These are phyloP conservation scores for Lactuca sativa DNA, from an alignment of 129 eudicot species.

Conservation along the genomic window DNA sequence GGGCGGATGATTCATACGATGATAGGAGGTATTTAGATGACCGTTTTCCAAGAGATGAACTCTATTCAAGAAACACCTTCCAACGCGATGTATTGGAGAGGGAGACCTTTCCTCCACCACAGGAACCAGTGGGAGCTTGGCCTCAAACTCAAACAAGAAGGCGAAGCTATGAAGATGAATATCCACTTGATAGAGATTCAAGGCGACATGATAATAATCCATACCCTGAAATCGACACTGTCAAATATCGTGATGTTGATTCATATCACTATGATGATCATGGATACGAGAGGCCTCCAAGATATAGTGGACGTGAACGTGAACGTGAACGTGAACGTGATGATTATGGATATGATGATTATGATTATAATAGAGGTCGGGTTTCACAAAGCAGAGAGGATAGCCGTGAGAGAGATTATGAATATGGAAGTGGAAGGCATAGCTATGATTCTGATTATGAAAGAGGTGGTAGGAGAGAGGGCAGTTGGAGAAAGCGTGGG, in stretches of 20 bases:
- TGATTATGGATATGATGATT: constrained; percentile 78
- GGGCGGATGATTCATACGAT: constrained; percentile 79
- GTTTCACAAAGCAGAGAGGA: constrained; percentile 58
- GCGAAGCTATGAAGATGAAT: constrained; percentile 78
- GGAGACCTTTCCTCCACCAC: constrained; percentile 68
- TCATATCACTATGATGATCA: constrained; percentile 42
- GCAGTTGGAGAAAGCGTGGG: constrained; percentile 77
- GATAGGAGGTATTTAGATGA: constrained; percentile 89
- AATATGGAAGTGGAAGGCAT: constrained; percentile 66
- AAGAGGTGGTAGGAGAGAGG: constrained; percentile 77
- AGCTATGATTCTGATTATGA: constrained; percentile 94
- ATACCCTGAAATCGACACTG: constrained; percentile 50
- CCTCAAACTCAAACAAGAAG: constrained; percentile 77
- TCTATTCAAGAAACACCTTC: constrained; percentile 55
- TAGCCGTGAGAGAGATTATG: constrained; percentile 93
- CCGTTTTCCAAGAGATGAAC: constrained; percentile 70
- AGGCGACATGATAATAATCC: constrained; percentile 59
- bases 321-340: constrained; percentile 67
- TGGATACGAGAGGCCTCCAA: constrained; percentile 59
- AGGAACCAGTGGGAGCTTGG: constrained; percentile 63
- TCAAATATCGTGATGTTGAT: constrained; percentile 44
- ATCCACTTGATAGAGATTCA: constrained; percentile 59
- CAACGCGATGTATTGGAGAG: constrained; percentile 62
- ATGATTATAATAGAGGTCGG: constrained; percentile 70
- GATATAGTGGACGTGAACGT: constrained; percentile 76